These are phyloP conservation scores for Saturnispora bothae DNA, from an alignment of 805 yeast genomes.

Conservation along the genomic window DNA sequence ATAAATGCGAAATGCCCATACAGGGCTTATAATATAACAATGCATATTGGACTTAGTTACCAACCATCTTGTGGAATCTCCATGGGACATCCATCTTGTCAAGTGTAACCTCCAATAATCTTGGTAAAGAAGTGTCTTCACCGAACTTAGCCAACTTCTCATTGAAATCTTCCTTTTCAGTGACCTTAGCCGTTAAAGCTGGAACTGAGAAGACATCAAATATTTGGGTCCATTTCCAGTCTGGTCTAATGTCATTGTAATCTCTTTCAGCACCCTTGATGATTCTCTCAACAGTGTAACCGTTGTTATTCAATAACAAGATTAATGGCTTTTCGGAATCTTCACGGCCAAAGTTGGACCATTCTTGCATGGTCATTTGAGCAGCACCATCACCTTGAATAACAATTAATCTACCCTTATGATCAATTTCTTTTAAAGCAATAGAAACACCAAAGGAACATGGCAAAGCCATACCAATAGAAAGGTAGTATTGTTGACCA, in stretches of 20 bases:
- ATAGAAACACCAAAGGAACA: constrained; percentile 74
- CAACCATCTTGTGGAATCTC: constrained; percentile 38
- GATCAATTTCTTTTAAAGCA: constrained; percentile 48
- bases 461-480: constrained; percentile 86
- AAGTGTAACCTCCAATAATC: constrained; percentile 50
- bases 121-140: constrained; percentile 14
- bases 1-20: background rate
- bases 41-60: constrained; percentile 9
- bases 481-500: constrained; percentile 68
- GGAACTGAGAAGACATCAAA: constrained; percentile 46
- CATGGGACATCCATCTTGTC: constrained; percentile 56
- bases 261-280: constrained; percentile 67
- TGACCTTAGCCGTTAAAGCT: constrained; percentile 25
- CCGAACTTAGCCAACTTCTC: constrained; percentile 28
- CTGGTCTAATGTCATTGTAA: constrained; percentile 73
- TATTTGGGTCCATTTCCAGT: constrained; percentile 73
- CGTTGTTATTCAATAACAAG: constrained; percentile 71
- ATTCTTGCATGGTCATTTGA: constrained; percentile 86
- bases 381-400: constrained; percentile 92
- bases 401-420: constrained; percentile 45
- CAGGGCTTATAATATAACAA: background rate
- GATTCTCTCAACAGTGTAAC: constrained; percentile 83
- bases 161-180: constrained; percentile 31
- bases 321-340: constrained; percentile 61
- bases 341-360: constrained; percentile 25